Conservation (phyloP, 176 grass and related monocot genomes). For the Alloteropsis semialata region DNA sequence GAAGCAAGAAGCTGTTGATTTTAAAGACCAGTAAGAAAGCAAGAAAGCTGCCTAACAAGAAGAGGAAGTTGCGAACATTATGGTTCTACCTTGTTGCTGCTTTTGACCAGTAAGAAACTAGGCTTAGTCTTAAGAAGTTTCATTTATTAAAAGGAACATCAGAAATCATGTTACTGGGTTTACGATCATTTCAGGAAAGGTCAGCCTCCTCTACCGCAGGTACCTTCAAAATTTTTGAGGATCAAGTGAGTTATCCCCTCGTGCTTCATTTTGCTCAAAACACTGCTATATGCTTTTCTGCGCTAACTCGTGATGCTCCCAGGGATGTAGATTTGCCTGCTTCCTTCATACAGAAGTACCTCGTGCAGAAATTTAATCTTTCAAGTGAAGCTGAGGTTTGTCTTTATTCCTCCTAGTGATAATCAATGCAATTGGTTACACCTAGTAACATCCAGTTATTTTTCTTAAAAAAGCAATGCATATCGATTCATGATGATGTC, state of each 20-base stretch:
- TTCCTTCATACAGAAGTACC: conserved; percentile 61
- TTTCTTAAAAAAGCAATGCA: not conserved
- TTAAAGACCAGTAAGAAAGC: conserved; percentile 32
- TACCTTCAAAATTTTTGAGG: conserved; percentile 63
- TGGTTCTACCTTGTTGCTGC: conserved; percentile 72
- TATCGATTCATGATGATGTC: not conserved
- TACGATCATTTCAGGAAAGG: conserved; percentile 54
- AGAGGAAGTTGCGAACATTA: conserved; percentile 51
- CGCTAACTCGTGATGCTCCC: not conserved
- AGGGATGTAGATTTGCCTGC: conserved; percentile 61
- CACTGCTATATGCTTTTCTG: not conserved
- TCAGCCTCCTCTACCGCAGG: conserved; percentile 53
- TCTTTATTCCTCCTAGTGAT: not conserved
- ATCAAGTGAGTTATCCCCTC: conserved; percentile 56
- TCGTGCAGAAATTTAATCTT: conserved; percentile 50
- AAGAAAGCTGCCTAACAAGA: conserved; percentile 35
- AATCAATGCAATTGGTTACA: not conserved
- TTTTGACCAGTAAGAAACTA: conserved; percentile 62
- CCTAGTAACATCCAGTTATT: not conserved
- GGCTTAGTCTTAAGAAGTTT: conserved; percentile 9
- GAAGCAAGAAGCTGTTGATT: conserved; percentile 14
- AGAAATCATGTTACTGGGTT: conserved; percentile 26
- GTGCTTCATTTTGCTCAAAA: conserved; percentile 15
- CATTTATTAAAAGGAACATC: conserved; percentile 1
- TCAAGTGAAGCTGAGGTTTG: conserved; percentile 58